Base-by-base conservation (phyloP, 2,329 filamentous ascomycete species). In the Lizonia empirigonia region DNA sequence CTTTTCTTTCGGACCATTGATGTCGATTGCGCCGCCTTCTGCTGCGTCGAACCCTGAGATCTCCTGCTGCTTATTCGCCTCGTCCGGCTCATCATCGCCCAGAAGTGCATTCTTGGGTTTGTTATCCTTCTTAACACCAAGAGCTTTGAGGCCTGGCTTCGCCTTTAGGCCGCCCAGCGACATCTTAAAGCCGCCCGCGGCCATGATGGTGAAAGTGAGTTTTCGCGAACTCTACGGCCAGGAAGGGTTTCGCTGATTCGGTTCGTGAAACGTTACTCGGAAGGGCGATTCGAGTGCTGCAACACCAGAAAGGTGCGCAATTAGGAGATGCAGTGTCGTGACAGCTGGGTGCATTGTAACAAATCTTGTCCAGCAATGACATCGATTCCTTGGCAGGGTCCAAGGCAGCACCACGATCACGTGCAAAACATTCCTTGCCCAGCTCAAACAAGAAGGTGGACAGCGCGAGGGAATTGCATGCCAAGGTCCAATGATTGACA, bases 31-130 rank as follows among this genome's bases (percentile, higher is more conserved):
- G 23, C 82, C 75, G 59, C 81, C 79, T 20, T 75, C 76, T 38
- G 74, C 67, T 2, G 73, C 73, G 66, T 84, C 81, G 64, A 83
- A 85, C 22, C 81, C 81, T 5, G 79, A 78, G 19, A 85, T 81
- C 60, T 83, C 67, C 32, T 67, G 62, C 24, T 61, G 53, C 26
- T 58, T 57, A 26, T 55, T 58, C 16, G 57, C 51, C 27, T 69
- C 64, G 10, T 69, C 68, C 1, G 59, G 61, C 40, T 71, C 67
- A 33, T 71, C 69, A 30, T 69, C 69, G 46, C 59, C 68, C 23
- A 70, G 66, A 8, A 59, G 56, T 5, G 67, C 59, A 23, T 65
- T 66, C 4, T 60, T 55, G 13, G 63, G 60, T 52, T 72, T 71
- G 6, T 44, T 42, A n/a, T 57, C 57, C 26, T 60, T 62, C 39